phyloP scores from a whole-genome alignment of 2,329 filamentous ascomycete species.

The Colletotrichum endophyticum region DNA sequence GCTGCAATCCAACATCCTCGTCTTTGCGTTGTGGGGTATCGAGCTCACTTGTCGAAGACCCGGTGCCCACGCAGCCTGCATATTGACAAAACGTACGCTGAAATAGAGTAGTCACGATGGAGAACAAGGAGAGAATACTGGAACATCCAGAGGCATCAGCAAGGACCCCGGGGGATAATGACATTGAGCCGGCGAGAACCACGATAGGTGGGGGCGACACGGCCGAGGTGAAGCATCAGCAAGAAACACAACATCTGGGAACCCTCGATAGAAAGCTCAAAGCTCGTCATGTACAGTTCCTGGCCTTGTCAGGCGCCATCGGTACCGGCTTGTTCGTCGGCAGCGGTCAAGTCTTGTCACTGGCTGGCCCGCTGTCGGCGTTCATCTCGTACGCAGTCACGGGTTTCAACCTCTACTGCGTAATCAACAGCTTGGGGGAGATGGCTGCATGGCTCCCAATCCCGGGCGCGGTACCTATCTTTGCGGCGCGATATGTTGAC shows the following conservation, averaged over 20 bases:
- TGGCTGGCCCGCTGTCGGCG: conserved; percentile 45
- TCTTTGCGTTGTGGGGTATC: background rate
- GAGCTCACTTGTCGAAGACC: background rate
- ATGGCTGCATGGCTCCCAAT: conserved; percentile 68
- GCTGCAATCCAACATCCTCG: background rate
- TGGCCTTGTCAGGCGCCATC: conserved; percentile 45
- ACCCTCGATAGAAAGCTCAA: conserved; percentile 42
- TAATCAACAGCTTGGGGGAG: conserved; percentile 56
- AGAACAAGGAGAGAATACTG: background rate
- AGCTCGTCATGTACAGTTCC: conserved; percentile 46
- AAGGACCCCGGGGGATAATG: background rate
- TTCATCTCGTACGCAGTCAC: conserved; percentile 47
- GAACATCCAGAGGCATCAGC: background rate
- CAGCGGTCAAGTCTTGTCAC: conserved; percentile 45
- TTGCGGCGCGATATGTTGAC: conserved; percentile 53
- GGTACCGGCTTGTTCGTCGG: conserved; percentile 50
- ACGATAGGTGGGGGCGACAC: background rate
- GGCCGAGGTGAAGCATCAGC: background rate
- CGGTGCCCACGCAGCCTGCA: background rate
- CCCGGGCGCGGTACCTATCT: conserved; percentile 56
- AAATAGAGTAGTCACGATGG: background rate
- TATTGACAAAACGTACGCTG: background rate
- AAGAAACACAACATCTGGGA: conserved; percentile 35
- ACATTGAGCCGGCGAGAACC: background rate
- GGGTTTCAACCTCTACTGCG: conserved; percentile 52